Conservation (phyloP, 2,329 filamentous ascomycete species). For the Colletotrichum godetiae region DNA sequence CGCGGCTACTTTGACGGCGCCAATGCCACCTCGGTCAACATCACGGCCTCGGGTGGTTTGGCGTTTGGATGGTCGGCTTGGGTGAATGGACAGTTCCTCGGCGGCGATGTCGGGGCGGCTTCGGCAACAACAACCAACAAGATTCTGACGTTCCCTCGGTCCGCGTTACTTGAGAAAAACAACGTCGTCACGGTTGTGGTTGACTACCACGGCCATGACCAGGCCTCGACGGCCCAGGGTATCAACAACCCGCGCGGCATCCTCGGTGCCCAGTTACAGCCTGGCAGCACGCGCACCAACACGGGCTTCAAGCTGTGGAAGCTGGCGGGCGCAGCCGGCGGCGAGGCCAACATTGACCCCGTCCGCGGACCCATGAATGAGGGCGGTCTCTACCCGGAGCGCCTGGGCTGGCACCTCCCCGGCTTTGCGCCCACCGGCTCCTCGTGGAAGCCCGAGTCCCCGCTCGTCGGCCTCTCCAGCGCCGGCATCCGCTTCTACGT, state of each 20-base stretch:
- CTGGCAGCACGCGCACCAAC: constrained; percentile 47
- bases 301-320: constrained; percentile 68
- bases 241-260: constrained; percentile 72
- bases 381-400: constrained; percentile 71
- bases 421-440: constrained; percentile 55
- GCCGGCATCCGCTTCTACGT: constrained; percentile 70
- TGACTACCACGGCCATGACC: constrained; percentile 77
- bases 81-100: constrained; percentile 73
- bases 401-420: constrained; percentile 72
- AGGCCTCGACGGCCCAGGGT: constrained; percentile 71
- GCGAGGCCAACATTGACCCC: constrained; percentile 70
- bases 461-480: constrained; percentile 13
- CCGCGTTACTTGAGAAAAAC: constrained; percentile 60
- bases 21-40: constrained; percentile 68
- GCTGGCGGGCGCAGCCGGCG: constrained; percentile 74
- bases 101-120: constrained; percentile 69
- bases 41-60: constrained; percentile 73
- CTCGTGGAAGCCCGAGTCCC: constrained; percentile 41
- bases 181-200: constrained; percentile 75
- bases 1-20: constrained; percentile 75
- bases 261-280: constrained; percentile 63
- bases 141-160: constrained; percentile 64
- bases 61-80: constrained; percentile 77
- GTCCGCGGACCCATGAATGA: constrained; percentile 74
- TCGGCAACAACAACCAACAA: constrained; percentile 53